A percentile compares a stretch with the other conserved stretches of the same genome.
phyloP scores from a whole-genome alignment of 2,329 filamentous ascomycete species.

The Penicillium sp. region DNA sequence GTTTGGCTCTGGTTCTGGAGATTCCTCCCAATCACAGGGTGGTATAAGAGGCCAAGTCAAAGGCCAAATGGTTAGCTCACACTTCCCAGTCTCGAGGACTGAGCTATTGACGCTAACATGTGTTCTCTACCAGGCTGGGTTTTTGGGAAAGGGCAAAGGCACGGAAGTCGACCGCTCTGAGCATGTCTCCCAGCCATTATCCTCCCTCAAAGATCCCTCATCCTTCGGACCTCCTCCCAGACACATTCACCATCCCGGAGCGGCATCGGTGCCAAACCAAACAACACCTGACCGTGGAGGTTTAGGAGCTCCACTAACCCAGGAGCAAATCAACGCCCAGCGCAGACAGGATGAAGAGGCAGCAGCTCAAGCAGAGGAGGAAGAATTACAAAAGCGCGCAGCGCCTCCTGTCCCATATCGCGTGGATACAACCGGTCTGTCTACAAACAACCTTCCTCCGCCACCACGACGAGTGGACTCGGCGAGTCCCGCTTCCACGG shows the following conservation, averaged over 20 bases:
- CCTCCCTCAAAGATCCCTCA: slow-evolving; percentile 68
- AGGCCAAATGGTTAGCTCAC: slow-evolving; percentile 48
- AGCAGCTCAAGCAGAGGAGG: slow-evolving; percentile 30
- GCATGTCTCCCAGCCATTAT: slow-evolving; percentile 61
- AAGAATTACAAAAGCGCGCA: slow-evolving; percentile 35
- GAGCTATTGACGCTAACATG: slow-evolving; percentile 15
- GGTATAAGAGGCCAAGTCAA: slow-evolving; percentile 35
- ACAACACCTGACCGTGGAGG: slow-evolving; percentile 45
- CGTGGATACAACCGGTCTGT: slow-evolving; percentile 66
- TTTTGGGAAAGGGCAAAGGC: slow-evolving; percentile 55
- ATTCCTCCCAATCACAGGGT: neutral
- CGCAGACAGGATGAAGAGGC: slow-evolving; percentile 31
- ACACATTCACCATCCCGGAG: slow-evolving; percentile 52
- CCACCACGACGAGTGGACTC: slow-evolving; percentile 57
- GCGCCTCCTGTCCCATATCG: slow-evolving; percentile 63
- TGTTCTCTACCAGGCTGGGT: slow-evolving; percentile 49
- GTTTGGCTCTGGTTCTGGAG: slow-evolving; percentile 14
- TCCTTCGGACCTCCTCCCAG: slow-evolving; percentile 79
- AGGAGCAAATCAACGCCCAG: slow-evolving; percentile 35
- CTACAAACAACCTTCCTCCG: slow-evolving; percentile 64
- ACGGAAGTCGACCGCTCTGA: slow-evolving; percentile 43
- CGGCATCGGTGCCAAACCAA: slow-evolving; percentile 44
- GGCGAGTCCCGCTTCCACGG: slow-evolving; percentile 27
- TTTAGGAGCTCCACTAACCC: slow-evolving; percentile 44
- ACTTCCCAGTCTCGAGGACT: slow-evolving; percentile 5